Evolutionary conservation across 2,329 filamentous ascomycete genomes (phyloP), one percentile per base, ranked within the genome.

Genomic region (Trichoderma endophyticum): DNA sequence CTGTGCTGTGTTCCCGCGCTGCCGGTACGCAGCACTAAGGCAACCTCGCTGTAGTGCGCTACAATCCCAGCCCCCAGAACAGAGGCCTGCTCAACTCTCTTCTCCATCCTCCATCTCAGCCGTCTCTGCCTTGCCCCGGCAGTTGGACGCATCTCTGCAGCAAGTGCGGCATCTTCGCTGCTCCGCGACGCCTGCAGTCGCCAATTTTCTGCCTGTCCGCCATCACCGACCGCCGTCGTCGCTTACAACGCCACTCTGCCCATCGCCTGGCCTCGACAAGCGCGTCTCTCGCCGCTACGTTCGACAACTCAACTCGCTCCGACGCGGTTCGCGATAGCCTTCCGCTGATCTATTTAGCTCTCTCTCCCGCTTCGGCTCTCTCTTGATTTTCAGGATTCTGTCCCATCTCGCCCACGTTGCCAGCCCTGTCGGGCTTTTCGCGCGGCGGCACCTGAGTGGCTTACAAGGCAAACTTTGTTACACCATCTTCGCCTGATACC

Each of bases 401-500:
- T 76, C 74, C 77, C 75, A 39, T 77, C 77, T 78, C 78, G 76
- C 75, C 79, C 76, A 79, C 78, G 75, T 78, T 77, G 77, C 76
- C 77, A 75, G 78, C 78, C 76, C 76, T 77, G 76, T 75, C 77
- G 76, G 76, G 78, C 77, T 75, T 70, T 78, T 76, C 77, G 77
- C 77, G 78, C 80, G 77, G 78, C 79, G 79, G 77, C 77, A 77
- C 76, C 73, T 77, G 75, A 76, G 78, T 79, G 77, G 79, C 79
- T 80, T 79, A 78, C 75, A 74, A 71, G 69, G 62, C 63, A 73
- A 71, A 48, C 24, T 36, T 57, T 70, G 54, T 73, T 43, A 65
- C 51, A 18, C 26, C 34, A 59, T 59, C 36, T 26, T 77, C 77
- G 30, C 57, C 28, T 54, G n/a, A 14, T 14, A n/a, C 72, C 65